Base-by-base conservation (phyloP, 2,329 filamentous ascomycete genomes). In the Aspergillus sojae region DNA sequence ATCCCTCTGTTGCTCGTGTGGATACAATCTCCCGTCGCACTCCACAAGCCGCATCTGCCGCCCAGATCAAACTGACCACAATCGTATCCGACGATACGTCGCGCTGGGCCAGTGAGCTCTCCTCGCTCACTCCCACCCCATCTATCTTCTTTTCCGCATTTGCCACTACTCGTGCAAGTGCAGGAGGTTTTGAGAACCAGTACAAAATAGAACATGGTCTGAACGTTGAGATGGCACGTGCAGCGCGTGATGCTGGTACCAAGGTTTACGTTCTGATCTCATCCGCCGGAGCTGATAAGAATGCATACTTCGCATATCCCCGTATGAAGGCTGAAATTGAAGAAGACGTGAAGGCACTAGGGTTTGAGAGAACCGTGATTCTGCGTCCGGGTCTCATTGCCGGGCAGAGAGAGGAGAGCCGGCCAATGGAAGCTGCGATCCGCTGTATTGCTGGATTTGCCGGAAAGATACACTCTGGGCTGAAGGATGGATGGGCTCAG, bases 281-380 rank as follows among this genome's bases (percentile, higher is more conserved):
- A 0, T 83, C 85, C 26, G 80, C 71, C 1, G 78, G 77, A 57
- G 82, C 81, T n/a, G 86, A 75, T 79, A 82, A 72, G 79, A 84
- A 79, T 66, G 87, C 80, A 67, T 82, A 70, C 1, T 74, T 90
- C 6, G 76, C 81, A 0, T 91, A 91, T 64, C 30, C 78, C 1
- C 83, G 83, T 77, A 95, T 97, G 92, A 97, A 97, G 83, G 88
- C 87, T 28, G 91, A 95, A 70, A 87, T 97, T 46, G 94, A 98
- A 77, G 90, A 96, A 39, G 83, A 88, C 19, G 85, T 97, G 64
- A 86, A 87, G 75, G 86, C 80, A 48, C 79, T 94, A 4, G 89
- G 82, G 5, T 97, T 97, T 73, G 91, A 94, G 57, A 88, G 91
- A 68, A 89, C 89, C 5, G 85, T 97, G 61, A 89, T 97, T 60